Evolutionary conservation across 192 early-diverging fungal species (phyloP).

Genomic region (Allomyces macrogynus): DNA sequence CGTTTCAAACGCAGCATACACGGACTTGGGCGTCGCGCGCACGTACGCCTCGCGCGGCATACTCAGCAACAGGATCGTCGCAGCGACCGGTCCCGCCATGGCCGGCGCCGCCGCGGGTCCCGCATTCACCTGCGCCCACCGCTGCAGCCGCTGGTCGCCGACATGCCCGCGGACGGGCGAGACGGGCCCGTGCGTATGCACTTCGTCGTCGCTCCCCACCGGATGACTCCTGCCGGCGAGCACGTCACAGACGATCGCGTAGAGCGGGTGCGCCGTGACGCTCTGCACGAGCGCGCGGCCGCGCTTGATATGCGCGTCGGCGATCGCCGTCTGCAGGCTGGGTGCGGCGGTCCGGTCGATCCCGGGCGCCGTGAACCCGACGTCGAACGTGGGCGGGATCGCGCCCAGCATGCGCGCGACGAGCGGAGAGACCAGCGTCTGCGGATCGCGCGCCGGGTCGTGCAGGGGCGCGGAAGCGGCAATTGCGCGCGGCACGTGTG

Average conservation of each 20-base stretch:
- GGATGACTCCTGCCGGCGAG: background rate
- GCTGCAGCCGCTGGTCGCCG: too few species aligned
- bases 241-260: background rate
- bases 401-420: background rate
- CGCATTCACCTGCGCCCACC: too few species aligned
- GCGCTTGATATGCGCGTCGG: background rate
- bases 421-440: background rate
- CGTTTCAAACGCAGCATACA: background rate
- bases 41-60: background rate
- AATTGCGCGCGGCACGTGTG: background rate
- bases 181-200: too few species aligned
- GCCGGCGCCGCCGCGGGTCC: too few species aligned
- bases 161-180: too few species aligned
- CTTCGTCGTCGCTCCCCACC: too few species aligned
- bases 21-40: background rate
- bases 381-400: background rate
- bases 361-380: background rate
- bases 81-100: background rate
- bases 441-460: too few species aligned
- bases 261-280: background rate
- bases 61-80: background rate
- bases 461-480: too few species aligned
- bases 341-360: background rate
- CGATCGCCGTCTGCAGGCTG: background rate
- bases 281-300: background rate